These are phyloP conservation scores for Cyberlindnera americana DNA, from an alignment of 805 yeast species.

Conservation along the genomic window DNA sequence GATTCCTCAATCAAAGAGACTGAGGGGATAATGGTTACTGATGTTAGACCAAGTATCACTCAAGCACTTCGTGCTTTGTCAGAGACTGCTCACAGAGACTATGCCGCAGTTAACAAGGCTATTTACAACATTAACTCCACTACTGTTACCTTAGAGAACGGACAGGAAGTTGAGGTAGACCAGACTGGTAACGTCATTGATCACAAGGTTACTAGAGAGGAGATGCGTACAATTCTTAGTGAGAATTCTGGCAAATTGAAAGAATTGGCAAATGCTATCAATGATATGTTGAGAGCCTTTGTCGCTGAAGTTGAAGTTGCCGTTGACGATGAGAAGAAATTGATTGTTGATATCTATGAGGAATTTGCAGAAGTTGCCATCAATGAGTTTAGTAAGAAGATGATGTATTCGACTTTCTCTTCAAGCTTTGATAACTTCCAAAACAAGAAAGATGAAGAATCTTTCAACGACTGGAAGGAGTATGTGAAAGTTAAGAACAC, in stretches of 20 bases:
- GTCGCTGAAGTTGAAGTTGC: conserved; percentile 28
- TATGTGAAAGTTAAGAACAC: conserved; percentile 54
- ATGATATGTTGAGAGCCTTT: conserved; percentile 30
- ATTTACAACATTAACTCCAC: conserved; percentile 39
- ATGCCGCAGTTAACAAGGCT: conserved; percentile 29
- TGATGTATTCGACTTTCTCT: conserved; percentile 37
- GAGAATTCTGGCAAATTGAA: conserved; percentile 31
- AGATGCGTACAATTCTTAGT: conserved; percentile 41
- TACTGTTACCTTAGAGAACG: conserved; percentile 30
- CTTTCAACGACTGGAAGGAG: conserved; percentile 57
- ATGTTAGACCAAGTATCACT: conserved; percentile 31
- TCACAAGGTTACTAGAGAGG: conserved; percentile 42
- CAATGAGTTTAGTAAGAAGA: conserved; percentile 58
- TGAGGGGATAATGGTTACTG: conserved; percentile 26
- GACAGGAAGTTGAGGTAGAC: conserved; percentile 33
- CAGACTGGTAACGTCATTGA: conserved; percentile 32
- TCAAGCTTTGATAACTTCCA: conserved; percentile 22
- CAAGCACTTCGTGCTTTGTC: conserved; percentile 34
- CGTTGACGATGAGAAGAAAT: conserved; percentile 36
- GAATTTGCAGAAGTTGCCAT: conserved; percentile 69
- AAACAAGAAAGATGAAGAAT: conserved; percentile 29
- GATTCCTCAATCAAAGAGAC: conserved; percentile 33
- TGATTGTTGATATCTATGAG: conserved; percentile 63
- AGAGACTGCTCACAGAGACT: conserved; percentile 25
- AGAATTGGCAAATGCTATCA: conserved; percentile 31